A percentile compares a stretch with the other conserved stretches of the same genome.
Conservation (phyloP, 1,284 basidiomycete genomes). For the Fomes fomentarius region DNA sequence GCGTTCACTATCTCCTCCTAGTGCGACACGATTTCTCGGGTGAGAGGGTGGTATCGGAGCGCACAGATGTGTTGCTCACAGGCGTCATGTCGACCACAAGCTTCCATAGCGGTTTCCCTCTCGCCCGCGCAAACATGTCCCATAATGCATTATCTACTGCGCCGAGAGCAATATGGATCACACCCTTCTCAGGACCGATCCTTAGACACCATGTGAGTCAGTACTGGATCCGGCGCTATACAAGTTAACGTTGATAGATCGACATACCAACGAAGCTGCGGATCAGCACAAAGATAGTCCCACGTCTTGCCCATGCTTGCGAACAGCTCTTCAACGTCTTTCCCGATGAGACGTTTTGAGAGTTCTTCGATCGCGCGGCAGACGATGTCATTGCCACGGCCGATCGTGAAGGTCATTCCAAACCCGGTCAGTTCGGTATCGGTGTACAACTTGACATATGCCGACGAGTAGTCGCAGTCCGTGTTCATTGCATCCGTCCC, state of each 20-base stretch:
- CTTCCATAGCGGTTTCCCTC: constrained; percentile 85
- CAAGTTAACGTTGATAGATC: too few species aligned
- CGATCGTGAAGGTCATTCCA: constrained; percentile 98
- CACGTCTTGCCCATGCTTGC: constrained; percentile 87
- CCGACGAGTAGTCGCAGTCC: constrained; percentile 94
- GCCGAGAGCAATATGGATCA: constrained; percentile 81
- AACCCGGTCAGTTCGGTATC: constrained; percentile 76
- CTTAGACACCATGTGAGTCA: constrained; percentile 35
- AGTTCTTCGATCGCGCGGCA: constrained; percentile 82
- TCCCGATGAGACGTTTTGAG: constrained; percentile 82
- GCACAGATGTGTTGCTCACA: constrained; percentile 42
- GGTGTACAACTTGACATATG: constrained; percentile 84
- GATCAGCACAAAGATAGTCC: constrained; percentile 81
- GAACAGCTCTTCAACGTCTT: constrained; percentile 83
- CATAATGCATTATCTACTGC: constrained; percentile 84
- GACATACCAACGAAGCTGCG: constrained; percentile 85
- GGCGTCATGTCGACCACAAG: constrained; percentile 84
- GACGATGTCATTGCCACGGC: constrained; percentile 93
- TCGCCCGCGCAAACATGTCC: constrained; percentile 82
- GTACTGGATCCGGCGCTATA: neutral
- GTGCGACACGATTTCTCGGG: neutral
- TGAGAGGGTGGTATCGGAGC: neutral
- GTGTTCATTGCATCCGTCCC: constrained; percentile 95
- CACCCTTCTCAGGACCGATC: constrained; percentile 89
- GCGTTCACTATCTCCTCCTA: constrained; percentile 87